Evolutionary conservation across 371 early-diverging fungal species (phyloP).

Genomic region (Syncephalastrum sp.): DNA sequence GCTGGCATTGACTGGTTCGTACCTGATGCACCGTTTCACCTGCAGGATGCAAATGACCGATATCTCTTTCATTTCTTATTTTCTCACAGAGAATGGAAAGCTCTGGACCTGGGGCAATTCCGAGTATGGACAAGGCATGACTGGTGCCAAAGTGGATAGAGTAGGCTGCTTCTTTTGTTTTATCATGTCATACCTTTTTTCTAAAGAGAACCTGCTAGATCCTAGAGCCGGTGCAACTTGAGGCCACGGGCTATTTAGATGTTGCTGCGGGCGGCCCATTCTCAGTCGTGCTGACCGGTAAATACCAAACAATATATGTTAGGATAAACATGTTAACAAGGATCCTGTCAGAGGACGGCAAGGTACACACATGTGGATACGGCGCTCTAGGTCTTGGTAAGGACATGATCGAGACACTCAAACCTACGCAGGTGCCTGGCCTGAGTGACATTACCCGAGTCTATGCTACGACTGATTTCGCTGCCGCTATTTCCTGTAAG

Average conservation of each 20-base stretch:
- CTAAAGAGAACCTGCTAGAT: slow-evolving; percentile 35
- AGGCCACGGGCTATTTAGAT: slow-evolving; percentile 35
- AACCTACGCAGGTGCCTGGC: slow-evolving; percentile 33
- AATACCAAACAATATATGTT: not conserved
- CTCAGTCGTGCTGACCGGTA: slow-evolving; percentile 59
- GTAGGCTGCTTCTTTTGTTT: slow-evolving; percentile 30
- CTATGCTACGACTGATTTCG: slow-evolving; percentile 61
- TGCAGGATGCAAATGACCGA: not conserved
- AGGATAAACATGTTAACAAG: not conserved
- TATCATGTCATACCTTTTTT: not conserved
- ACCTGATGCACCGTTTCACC: too few relatives aligned
- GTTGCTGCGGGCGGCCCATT: slow-evolving; percentile 79
- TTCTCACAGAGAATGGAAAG: slow-evolving; percentile 34
- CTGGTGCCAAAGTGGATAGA: slow-evolving; percentile 67
- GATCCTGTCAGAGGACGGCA: slow-evolving; percentile 39
- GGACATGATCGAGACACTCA: slow-evolving; percentile 46
- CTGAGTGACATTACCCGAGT: slow-evolving; percentile 36
- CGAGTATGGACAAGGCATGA: slow-evolving; percentile 81
- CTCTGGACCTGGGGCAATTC: slow-evolving; percentile 83
- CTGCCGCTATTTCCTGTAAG: slow-evolving; percentile 59
- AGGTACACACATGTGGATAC: slow-evolving; percentile 71
- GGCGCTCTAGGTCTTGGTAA: slow-evolving; percentile 68
- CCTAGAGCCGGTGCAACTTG: slow-evolving; percentile 54
- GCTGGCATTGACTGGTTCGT: slow-evolving; percentile 47
- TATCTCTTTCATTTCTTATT: not conserved